phyloP scores from a whole-genome alignment of 1,284 basidiomycete genomes.

The Amylostereum areolatum region DNA sequence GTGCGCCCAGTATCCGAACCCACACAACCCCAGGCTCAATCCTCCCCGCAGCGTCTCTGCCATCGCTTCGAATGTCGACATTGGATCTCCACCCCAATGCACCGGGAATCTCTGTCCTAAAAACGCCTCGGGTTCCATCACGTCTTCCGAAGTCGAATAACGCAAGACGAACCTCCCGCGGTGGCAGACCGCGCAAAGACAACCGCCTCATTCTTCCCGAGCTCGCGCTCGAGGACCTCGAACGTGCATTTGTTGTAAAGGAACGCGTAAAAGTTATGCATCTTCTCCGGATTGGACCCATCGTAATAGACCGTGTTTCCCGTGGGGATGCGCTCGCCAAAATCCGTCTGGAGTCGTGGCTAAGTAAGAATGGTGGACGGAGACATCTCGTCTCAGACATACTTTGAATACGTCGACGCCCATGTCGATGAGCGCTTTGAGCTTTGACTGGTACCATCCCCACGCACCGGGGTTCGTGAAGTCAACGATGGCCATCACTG shows the following conservation, averaged over 20 bases:
- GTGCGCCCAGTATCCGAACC: slow-evolving; percentile 68
- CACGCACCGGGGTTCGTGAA: slow-evolving; percentile 64
- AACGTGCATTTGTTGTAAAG: slow-evolving; percentile 71
- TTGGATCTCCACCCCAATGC: slow-evolving; percentile 76
- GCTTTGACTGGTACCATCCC: slow-evolving; percentile 60
- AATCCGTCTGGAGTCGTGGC: slow-evolving; percentile 36
- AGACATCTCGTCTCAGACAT: slow-evolving; percentile 1
- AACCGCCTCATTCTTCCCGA: slow-evolving; percentile 62
- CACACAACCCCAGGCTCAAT: slow-evolving; percentile 59
- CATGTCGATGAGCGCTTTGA: slow-evolving; percentile 58
- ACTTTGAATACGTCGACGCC: slow-evolving; percentile 72
- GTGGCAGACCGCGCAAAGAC: slow-evolving; percentile 65
- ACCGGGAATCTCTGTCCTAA: slow-evolving; percentile 23
- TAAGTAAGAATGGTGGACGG: background rate
- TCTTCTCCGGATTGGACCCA: slow-evolving; percentile 62
- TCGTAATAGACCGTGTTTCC: slow-evolving; percentile 56
- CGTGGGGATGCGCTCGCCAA: slow-evolving; percentile 66
- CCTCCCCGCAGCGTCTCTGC: slow-evolving; percentile 66
- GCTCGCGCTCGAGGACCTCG: slow-evolving; percentile 47
- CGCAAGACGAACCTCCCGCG: slow-evolving; percentile 55
- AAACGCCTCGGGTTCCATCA: slow-evolving; percentile 9
- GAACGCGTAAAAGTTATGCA: slow-evolving; percentile 65
- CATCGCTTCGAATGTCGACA: slow-evolving; percentile 76
- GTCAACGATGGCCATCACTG: slow-evolving; percentile 64
- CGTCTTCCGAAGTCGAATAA: background rate